These are phyloP conservation scores for Fonsecaea pugnacius DNA, from an alignment of 2,329 filamentous ascomycete species.

Conservation along the genomic window DNA sequence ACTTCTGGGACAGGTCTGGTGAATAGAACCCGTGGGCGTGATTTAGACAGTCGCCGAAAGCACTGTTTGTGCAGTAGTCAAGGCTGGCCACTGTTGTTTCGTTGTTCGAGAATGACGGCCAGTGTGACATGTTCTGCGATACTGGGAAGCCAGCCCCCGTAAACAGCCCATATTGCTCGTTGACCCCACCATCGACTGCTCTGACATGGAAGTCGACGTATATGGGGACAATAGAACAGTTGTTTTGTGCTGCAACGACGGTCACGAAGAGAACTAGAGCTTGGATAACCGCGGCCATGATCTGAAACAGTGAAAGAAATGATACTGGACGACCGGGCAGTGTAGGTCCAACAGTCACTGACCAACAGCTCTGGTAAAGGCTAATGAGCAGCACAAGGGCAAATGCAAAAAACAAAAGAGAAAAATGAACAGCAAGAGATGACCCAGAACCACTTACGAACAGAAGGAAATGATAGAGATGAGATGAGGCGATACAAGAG, in stretches of 20 bases:
- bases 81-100: conserved; percentile 47
- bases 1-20: conserved; percentile 31
- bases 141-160: conserved; percentile 48
- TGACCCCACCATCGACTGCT: conserved; percentile 46
- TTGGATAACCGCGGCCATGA: conserved; percentile 23
- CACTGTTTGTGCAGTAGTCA: conserved; percentile 45
- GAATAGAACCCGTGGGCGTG: conserved; percentile 33
- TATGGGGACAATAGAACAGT: conserved; percentile 40
- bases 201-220: conserved; percentile 53
- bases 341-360: conserved; percentile 3
- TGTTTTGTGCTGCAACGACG: conserved; percentile 20
- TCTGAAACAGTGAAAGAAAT: conserved; percentile 2
- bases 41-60: conserved; percentile 35
- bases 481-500: conserved; percentile 18
- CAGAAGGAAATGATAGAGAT: conserved; percentile 15
- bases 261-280: conserved; percentile 22
- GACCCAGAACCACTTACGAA: conserved; percentile 12
- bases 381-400: conserved; percentile 5
- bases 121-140: conserved; percentile 51
- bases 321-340: not conserved
- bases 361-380: not conserved
- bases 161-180: conserved; percentile 52
- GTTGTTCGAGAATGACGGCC: conserved; percentile 50
- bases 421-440: conserved; percentile 9
- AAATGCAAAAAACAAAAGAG: conserved; percentile 7